phyloP scores from a whole-genome alignment of 1,139 yeast species.

The Yamadazyma taylorii region DNA sequence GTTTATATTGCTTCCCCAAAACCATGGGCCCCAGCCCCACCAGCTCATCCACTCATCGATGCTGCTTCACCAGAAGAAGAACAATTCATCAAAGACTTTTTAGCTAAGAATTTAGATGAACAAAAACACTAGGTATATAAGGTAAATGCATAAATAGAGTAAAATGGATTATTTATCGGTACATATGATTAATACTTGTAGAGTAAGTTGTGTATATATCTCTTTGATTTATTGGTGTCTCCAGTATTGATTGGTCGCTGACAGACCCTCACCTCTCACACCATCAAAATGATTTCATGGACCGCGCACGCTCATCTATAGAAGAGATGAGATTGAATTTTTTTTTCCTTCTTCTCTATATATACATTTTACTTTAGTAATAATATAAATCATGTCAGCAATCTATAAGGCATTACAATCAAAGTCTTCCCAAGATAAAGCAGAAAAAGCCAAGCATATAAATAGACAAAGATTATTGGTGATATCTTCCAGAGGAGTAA shows the following conservation, averaged over 20 bases:
- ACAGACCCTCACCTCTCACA: too few species aligned
- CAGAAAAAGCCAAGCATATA: slow-evolving; percentile 56
- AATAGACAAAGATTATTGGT: slow-evolving; percentile 82
- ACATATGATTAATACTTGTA: background rate
- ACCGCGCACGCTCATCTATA: too few species aligned
- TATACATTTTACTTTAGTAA: background rate
- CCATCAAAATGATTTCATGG: too few species aligned
- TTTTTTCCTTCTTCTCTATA: slow-evolving; percentile 1
- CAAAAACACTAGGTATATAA: slow-evolving; percentile 32
- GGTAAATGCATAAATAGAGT: slow-evolving; percentile 3
- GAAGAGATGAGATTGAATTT: slow-evolving; percentile 20
- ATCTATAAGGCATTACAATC: slow-evolving; percentile 69
- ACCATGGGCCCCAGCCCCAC: slow-evolving; percentile 66
- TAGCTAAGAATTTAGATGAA: slow-evolving; percentile 33
- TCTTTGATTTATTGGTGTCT: too few species aligned
- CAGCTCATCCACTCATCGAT: slow-evolving; percentile 64
- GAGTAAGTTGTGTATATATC: background rate
- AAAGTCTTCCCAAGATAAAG: slow-evolving; percentile 40
- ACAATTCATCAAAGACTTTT: slow-evolving; percentile 57
- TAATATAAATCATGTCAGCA: slow-evolving; percentile 63
- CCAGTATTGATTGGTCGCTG: too few species aligned
- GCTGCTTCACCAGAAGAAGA: slow-evolving; percentile 89
- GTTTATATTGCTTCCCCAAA: slow-evolving; percentile 61
- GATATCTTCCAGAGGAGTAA: slow-evolving; percentile 93
- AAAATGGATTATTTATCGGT: slow-evolving; percentile 3